Evolutionary conservation across 2,329 filamentous ascomycete genomes (phyloP).

Genomic region (Hymenoscyphus linearis): DNA sequence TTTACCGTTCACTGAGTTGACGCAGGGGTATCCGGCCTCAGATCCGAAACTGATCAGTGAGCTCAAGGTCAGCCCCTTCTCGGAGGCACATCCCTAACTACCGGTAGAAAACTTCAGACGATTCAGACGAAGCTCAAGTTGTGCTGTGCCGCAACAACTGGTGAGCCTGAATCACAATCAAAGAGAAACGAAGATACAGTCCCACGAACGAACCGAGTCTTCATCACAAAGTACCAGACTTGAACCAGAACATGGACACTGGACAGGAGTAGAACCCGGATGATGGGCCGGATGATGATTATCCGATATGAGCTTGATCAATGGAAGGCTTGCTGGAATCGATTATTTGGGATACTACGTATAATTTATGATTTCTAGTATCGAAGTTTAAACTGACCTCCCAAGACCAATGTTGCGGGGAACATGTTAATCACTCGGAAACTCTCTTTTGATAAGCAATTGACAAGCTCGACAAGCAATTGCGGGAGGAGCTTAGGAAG

Average conservation of each 20-base stretch:
- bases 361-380: not conserved
- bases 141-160: not conserved
- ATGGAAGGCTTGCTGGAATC: not conserved
- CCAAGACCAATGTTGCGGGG: not conserved
- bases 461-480: not conserved
- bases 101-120: too few relatives aligned
- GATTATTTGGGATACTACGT: not conserved
- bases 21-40: not conserved
- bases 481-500: not conserved
- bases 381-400: not conserved
- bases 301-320: not conserved
- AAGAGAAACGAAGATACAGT: not conserved
- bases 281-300: not conserved
- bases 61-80: not conserved
- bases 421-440: not conserved
- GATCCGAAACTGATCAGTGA: not conserved
- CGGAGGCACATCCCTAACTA: not conserved
- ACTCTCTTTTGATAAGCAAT: not conserved
- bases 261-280: too few relatives aligned
- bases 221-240: not conserved
- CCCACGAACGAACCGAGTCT: not conserved
- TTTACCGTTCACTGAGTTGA: not conserved
- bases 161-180: not conserved
- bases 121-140: too few relatives aligned
- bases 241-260: not conserved